Evolutionary conservation across 345 rosid genomes (phyloP), one percentile per base, ranked within the genome.

Genomic region (Sonneratia caseolaris): DNA sequence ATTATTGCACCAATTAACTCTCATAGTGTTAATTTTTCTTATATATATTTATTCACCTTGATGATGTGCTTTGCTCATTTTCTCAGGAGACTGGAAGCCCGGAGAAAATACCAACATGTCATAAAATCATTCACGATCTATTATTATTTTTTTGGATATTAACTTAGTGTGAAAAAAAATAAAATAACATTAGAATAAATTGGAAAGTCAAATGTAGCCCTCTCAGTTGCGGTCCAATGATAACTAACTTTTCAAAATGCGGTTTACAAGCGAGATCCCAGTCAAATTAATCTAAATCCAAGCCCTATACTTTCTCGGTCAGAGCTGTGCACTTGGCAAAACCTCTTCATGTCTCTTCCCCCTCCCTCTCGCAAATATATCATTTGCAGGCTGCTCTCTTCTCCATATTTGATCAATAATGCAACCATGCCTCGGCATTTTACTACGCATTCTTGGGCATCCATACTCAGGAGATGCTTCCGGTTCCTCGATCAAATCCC

Each of bases 391-490:
- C 37, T 1, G 27, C 48, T 61, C 65, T 37, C 16, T 8, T 36
- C 68, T 65, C 75, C 68, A 64, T 64, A 15, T 64, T 55, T 70
- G 47, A 55, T 55, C 64, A 57, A 5, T 24, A 37, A 1, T 14
- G 7, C 35, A 22, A 5, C 64, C 64, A 56, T 19, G 27, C 16
- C 62, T 19, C 8, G 49, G 4, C 22, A 21, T 42, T 32, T 47
- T 76, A 77, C 72, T 73, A 81, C 81, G 86, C 75, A 81, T 72
- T 73, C 76, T 72, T 7, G 78, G 68, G 69, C 74, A 42, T 68
- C 83, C 21, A 59, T 21, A 3, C 6, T 77, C 3, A 69, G 71
- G 74, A 79, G 70, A 74, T 75, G 74, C 66, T 69, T 77, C 38
- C 72, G 61, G 21, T 75, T 67, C 45, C 61, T 80, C 71, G 53